Evolutionary conservation across 345 rosid species (phyloP).

Genomic region (Gossypium rotundifolium): DNA sequence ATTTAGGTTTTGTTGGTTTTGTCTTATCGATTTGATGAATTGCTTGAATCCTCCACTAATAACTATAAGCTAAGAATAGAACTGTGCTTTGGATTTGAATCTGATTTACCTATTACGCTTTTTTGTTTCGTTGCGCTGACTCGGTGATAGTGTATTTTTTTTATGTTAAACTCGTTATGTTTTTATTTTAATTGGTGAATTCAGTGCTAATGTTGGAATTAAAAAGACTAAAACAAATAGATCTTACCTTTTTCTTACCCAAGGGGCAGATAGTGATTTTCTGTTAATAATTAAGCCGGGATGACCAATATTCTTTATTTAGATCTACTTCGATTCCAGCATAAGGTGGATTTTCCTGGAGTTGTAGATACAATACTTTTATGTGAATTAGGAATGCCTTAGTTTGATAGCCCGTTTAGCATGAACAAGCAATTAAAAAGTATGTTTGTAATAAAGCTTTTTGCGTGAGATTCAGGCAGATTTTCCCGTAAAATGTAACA

Average conservation of each 20-base stretch:
- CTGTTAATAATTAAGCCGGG: neutral
- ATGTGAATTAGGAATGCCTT: neutral
- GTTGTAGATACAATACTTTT: neutral
- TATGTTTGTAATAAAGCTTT: neutral
- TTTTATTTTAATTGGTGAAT: slow-evolving; percentile 7
- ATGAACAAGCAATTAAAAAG: neutral
- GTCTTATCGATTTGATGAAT: neutral
- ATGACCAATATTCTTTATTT: neutral
- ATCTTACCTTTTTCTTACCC: neutral
- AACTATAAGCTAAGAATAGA: neutral
- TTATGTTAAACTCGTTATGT: neutral
- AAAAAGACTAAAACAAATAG: neutral
- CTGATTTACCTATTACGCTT: neutral
- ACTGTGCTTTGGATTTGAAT: neutral
- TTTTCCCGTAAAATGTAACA: neutral
- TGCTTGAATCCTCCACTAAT: neutral
- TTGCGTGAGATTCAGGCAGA: neutral
- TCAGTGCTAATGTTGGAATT: neutral
- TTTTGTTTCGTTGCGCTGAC: neutral
- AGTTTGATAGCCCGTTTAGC: neutral
- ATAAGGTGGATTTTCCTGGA: neutral
- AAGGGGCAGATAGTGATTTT: neutral
- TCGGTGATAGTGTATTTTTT: neutral
- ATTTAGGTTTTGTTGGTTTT: neutral
- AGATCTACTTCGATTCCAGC: neutral